Conservation (phyloP, 176 grass and related monocot genomes). For the Bolboschoenus planiculmis region DNA sequence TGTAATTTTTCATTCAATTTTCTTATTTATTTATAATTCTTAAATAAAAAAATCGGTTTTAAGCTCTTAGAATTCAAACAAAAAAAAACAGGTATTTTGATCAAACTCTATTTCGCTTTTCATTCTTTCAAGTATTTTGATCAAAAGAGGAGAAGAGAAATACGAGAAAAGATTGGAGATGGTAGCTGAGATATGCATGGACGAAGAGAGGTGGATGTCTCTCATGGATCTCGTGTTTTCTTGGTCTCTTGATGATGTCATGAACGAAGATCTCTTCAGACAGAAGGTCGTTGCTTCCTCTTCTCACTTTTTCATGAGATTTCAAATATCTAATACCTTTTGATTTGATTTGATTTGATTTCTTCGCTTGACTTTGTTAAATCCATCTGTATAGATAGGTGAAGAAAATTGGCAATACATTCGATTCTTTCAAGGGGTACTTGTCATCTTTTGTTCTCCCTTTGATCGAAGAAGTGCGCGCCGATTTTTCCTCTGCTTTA, state of each 20-base stretch:
- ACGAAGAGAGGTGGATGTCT: not conserved
- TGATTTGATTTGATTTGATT: too few relatives aligned
- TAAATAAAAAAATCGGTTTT: too few relatives aligned
- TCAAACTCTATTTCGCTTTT: not conserved
- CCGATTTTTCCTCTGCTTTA: conserved; percentile 42
- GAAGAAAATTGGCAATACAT: conserved; percentile 34
- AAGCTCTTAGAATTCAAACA: too few relatives aligned
- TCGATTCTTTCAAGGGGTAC: conserved; percentile 30
- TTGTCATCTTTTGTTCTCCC: conserved; percentile 36
- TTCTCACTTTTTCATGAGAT: not conserved
- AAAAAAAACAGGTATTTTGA: too few relatives aligned
- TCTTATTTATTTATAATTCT: too few relatives aligned
- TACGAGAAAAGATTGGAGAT: too few relatives aligned
- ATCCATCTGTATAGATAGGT: conserved; percentile 13
- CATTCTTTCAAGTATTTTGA: not conserved
- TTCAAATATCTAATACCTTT: too few relatives aligned
- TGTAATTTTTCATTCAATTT: too few relatives aligned
- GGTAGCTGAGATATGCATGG: not conserved
- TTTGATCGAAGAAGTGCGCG: conserved; percentile 47
- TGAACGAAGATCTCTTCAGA: conserved; percentile 46
- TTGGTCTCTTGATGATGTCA: conserved; percentile 50
- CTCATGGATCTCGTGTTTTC: conserved; percentile 43
- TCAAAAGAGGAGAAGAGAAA: too few relatives aligned
- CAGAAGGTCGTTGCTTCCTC: conserved; percentile 34
- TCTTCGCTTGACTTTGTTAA: not conserved